Evolutionary conservation across 2,329 filamentous ascomycete genomes (phyloP).

Genomic region (Scolecobasidium constrictum): DNA sequence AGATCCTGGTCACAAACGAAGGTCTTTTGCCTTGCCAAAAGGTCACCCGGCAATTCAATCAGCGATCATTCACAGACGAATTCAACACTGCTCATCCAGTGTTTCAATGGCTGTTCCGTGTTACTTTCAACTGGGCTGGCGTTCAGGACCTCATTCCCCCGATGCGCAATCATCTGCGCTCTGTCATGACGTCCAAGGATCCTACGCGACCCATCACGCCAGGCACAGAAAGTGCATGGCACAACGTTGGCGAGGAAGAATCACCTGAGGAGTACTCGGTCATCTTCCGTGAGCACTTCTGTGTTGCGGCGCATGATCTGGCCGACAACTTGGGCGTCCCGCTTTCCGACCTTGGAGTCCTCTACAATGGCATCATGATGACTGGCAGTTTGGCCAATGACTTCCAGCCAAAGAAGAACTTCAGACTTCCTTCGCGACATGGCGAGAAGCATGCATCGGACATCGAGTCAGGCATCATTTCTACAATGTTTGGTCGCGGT

Average conservation of each 20-base stretch:
- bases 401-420: slow-evolving; percentile 7
- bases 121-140: slow-evolving; percentile 65
- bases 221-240: slow-evolving; percentile 18
- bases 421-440: not conserved
- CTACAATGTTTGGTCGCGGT: slow-evolving; percentile 50
- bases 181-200: slow-evolving; percentile 21
- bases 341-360: slow-evolving; percentile 52
- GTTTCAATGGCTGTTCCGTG: slow-evolving; percentile 80
- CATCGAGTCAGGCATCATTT: slow-evolving; percentile 6
- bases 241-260: slow-evolving; percentile 40
- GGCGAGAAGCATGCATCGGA: not conserved
- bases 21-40: slow-evolving; percentile 61
- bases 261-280: slow-evolving; percentile 60
- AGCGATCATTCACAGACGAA: slow-evolving; percentile 56
- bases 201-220: slow-evolving; percentile 14
- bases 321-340: slow-evolving; percentile 54
- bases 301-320: slow-evolving; percentile 64
- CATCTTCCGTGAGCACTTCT: slow-evolving; percentile 75
- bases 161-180: slow-evolving; percentile 61
- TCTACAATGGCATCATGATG: slow-evolving; percentile 66
- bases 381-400: slow-evolving; percentile 40
- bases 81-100: slow-evolving; percentile 68
- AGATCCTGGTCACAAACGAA: slow-evolving; percentile 57
- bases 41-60: slow-evolving; percentile 67
- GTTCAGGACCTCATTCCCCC: slow-evolving; percentile 56